Evolutionary conservation across 352 stramenopile genomes (phyloP).

Genomic region (Phytophthora uliginosa): DNA sequence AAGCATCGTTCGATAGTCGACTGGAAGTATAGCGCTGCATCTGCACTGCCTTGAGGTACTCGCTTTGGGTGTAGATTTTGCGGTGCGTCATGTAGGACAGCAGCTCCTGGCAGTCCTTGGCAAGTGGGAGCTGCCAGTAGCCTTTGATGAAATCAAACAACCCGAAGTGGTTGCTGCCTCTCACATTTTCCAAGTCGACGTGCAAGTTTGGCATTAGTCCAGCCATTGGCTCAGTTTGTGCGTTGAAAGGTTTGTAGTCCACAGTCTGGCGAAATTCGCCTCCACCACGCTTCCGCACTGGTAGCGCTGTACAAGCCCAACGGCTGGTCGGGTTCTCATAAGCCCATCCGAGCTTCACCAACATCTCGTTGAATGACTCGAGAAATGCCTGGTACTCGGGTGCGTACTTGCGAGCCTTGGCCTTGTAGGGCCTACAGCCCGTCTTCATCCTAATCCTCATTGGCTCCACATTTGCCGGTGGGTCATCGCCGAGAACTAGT

Average conservation of each 20-base stretch:
- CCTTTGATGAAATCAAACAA: conserved; percentile 11
- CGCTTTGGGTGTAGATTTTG: conserved; percentile 34
- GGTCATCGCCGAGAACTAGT: conserved; percentile 14
- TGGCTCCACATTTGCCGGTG: conserved; percentile 21
- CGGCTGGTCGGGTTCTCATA: conserved; percentile 19
- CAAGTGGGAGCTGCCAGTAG: conserved; percentile 33
- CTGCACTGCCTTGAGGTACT: conserved; percentile 33
- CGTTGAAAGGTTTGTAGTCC: conserved; percentile 22
- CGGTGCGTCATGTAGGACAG: conserved; percentile 40
- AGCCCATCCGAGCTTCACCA: conserved; percentile 18
- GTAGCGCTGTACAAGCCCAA: conserved; percentile 14
- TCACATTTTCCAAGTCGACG: conserved; percentile 15
- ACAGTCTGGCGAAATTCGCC: conserved; percentile 6
- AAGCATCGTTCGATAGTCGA: conserved; percentile 11
- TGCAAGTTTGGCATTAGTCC: conserved; percentile 17
- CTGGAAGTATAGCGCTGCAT: conserved; percentile 34
- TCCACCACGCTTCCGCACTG: conserved; percentile 8
- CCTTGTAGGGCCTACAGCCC: conserved; percentile 3
- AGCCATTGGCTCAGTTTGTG: conserved; percentile 5
- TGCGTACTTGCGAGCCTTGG: conserved; percentile 13
- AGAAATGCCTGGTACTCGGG: conserved; percentile 25
- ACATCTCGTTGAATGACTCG: conserved; percentile 14
- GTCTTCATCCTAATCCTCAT: conserved; percentile 14
- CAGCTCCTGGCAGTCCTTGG: conserved; percentile 34
- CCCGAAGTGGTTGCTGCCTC: conserved; percentile 1